phyloP scores from a whole-genome alignment of 2,329 filamentous ascomycete species.

The Fusarium haematococcum region DNA sequence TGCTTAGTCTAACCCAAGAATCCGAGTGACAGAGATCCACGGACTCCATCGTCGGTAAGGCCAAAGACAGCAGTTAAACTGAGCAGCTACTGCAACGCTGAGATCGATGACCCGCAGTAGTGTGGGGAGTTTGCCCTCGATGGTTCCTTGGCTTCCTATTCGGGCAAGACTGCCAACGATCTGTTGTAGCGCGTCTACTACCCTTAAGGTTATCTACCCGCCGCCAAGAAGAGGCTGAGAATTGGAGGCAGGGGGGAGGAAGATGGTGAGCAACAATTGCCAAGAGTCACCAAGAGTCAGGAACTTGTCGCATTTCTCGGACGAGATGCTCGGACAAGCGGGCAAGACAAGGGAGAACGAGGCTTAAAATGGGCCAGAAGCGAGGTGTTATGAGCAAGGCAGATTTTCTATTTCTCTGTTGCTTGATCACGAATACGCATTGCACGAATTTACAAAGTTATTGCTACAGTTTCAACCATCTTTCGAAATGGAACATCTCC shows the following conservation, averaged over 20 bases:
- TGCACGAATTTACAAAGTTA: rapidly evolving
- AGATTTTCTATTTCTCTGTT: neutral
- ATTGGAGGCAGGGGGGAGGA: neutral
- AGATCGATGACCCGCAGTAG: neutral
- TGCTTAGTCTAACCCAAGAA: neutral
- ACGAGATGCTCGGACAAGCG: neutral
- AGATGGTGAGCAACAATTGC: neutral
- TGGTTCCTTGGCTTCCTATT: conserved; percentile 5
- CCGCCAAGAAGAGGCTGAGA: neutral
- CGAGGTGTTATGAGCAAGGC: neutral
- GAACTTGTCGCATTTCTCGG: neutral
- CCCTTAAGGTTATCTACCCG: conserved; percentile 2
- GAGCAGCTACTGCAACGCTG: neutral
- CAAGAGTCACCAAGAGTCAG: neutral
- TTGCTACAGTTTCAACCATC: neutral
- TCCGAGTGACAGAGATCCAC: neutral
- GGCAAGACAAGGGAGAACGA: neutral
- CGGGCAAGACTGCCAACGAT: neutral
- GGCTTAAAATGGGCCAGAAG: neutral
- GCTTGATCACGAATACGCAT: neutral
- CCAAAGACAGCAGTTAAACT: neutral
- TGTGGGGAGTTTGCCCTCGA: neutral
- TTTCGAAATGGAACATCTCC: neutral
- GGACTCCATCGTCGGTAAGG: neutral
- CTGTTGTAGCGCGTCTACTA: neutral